Evolutionary conservation across 345 rosid genomes (phyloP).

Genomic region (Citrus sinensis): DVS_A1.0 CM039163.1:50734001-50734500

Average conservation of each 20-base stretch:
- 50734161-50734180: no score
- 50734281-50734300: neutral
- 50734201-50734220: neutral
- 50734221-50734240: neutral
- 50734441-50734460: neutral
- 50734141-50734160: no score
- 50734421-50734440: neutral
- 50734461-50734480: neutral
- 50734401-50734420: slow-evolving; percentile 9
- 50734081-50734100: no score
- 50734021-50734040: neutral
- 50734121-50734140: no score
- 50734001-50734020: neutral
- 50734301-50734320: neutral
- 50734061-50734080: neutral
- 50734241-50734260: neutral
- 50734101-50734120: no score
- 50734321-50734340: slow-evolving; percentile 71
- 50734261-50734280: neutral
- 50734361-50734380: slow-evolving; percentile 53
- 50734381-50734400: slow-evolving; percentile 73
- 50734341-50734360: slow-evolving; percentile 49
- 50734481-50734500: slow-evolving; percentile 1
- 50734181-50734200: no score
- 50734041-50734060: neutral